These are phyloP conservation scores for Acrocalymma vagum DNA, from an alignment of 2,329 filamentous ascomycete species.

Conservation along the genomic window DNA sequence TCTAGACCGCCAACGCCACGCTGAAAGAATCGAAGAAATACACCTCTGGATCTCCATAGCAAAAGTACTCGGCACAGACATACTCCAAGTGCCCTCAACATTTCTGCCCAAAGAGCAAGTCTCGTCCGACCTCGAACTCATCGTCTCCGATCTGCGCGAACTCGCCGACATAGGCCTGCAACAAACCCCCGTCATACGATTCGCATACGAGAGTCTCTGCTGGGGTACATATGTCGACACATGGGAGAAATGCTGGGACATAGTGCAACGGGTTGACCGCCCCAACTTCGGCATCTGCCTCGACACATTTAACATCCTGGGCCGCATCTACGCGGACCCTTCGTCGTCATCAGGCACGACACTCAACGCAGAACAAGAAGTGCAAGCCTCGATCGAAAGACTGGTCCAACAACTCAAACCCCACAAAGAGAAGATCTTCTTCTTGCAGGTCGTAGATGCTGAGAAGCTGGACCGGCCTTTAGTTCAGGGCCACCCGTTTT, in stretches of 20 bases:
- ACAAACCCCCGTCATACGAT: conserved; percentile 66
- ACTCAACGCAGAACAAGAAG: conserved; percentile 62
- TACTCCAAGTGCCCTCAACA: conserved; percentile 78
- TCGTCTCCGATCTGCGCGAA: conserved; percentile 69
- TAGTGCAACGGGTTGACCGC: conserved; percentile 71
- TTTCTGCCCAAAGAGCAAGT: conserved; percentile 67
- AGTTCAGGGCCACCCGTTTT: conserved; percentile 64
- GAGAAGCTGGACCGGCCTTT: conserved; percentile 69
- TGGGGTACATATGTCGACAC: conserved; percentile 76
- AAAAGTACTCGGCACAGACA: conserved; percentile 70
- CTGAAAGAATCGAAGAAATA: conserved; percentile 67
- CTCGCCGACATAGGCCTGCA: conserved; percentile 72
- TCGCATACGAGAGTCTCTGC: conserved; percentile 77
- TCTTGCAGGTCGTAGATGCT: conserved; percentile 79
- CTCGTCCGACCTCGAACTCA: conserved; percentile 62
- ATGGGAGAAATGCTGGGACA: conserved; percentile 77
- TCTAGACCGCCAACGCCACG: conserved; percentile 67
- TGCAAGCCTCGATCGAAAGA: conserved; percentile 63
- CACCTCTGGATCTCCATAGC: conserved; percentile 75
- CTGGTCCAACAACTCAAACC: conserved; percentile 60
- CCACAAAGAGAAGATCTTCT: conserved; percentile 73
- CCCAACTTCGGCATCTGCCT: conserved; percentile 80
- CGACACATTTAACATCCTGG: conserved; percentile 82
- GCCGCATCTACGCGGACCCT: conserved; percentile 75
- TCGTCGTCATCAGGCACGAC: conserved; percentile 60